phyloP scores from a whole-genome alignment of 768 basidiomycete species.

The Collybia nuda region DNA sequence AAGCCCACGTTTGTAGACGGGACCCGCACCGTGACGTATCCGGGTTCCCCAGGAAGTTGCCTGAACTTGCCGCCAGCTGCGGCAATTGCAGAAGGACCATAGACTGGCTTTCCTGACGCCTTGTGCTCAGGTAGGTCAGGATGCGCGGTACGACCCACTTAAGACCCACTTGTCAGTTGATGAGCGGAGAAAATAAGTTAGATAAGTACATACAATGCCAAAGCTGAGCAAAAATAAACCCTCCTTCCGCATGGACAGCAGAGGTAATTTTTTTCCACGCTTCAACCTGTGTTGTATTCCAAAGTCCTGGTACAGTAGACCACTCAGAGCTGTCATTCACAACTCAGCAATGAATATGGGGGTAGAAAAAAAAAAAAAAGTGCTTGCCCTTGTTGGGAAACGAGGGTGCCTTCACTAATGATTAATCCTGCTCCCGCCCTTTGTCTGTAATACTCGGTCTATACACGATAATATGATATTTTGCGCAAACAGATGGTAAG shows the following conservation, averaged over 20 bases:
- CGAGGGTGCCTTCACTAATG: constrained; percentile 29
- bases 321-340: constrained; percentile 29
- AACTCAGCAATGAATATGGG: not conserved
- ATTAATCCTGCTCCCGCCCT: constrained; percentile 35
- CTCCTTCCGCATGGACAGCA: constrained; percentile 38
- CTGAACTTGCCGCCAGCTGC: constrained; percentile 36
- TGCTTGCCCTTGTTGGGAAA: constrained; percentile 26
- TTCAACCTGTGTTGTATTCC: constrained; percentile 31
- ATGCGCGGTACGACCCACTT: constrained; percentile 31
- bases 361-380: too few relatives aligned
- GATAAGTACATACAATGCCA: constrained; percentile 19
- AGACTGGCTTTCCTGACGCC: constrained; percentile 34
- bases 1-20: not conserved
- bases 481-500: too few relatives aligned
- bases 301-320: constrained; percentile 37
- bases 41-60: constrained; percentile 29
- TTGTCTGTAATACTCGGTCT: constrained; percentile 32
- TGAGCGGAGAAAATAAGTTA: not conserved
- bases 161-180: not conserved
- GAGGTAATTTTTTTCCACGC: constrained; percentile 38
- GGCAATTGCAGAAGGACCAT: constrained; percentile 38
- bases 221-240: constrained; percentile 34
- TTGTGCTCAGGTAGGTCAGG: constrained; percentile 35
- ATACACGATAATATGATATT: too few relatives aligned
- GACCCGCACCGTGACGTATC: constrained; percentile 31